Conservation (phyloP, 331 rosid genomes). For the Rosa hybrid region DNA sequence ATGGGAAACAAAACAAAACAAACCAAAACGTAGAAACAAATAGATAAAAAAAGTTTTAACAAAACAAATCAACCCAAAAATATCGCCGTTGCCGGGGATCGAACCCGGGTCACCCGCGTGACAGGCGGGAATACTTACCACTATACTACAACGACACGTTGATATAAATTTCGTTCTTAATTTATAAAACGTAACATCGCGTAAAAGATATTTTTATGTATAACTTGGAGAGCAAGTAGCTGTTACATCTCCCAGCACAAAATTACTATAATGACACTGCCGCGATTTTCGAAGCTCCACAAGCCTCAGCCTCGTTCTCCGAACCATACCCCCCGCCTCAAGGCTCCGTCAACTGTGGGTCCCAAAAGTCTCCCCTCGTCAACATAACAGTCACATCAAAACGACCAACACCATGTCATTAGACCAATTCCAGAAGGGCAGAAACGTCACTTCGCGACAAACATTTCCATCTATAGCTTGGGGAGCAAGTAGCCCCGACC, state of each 20-base stretch:
- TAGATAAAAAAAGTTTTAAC: no score
- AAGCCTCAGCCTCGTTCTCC: constrained; percentile 20
- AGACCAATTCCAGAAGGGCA: not conserved
- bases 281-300: constrained; percentile 38
- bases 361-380: not conserved
- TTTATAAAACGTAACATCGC: no score
- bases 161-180: not conserved
- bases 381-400: not conserved
- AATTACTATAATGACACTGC: constrained; percentile 23
- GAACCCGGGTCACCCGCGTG: constrained; percentile 87
- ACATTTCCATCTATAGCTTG: not conserved
- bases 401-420: not conserved
- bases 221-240: constrained; percentile 64
- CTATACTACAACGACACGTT: constrained; percentile 37
- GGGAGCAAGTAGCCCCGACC: not conserved
- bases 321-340: constrained; percentile 23
- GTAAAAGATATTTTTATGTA: not conserved
- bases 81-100: constrained; percentile 90
- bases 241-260: not conserved
- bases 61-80: not conserved
- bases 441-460: not conserved
- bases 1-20: no score
- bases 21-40: no score
- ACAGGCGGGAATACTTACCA: constrained; percentile 70
- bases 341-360: constrained; percentile 29